Base-by-base conservation (phyloP, 352 stramenopile species). In the Globisporangium abappressorium region DNA sequence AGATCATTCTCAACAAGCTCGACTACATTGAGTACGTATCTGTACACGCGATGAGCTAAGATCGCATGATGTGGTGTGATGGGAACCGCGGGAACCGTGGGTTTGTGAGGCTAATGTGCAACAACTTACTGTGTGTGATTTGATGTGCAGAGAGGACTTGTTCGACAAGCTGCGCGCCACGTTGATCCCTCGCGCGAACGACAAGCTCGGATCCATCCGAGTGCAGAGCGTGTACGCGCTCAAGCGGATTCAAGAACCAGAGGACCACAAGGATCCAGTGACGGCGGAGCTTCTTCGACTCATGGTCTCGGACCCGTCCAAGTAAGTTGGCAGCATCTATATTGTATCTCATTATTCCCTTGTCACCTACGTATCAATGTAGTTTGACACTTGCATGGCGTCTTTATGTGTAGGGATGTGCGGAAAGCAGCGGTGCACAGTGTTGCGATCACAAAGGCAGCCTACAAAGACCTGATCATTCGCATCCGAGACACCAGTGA, bases 401-500 rank as follows among this genome's bases (percentile, higher is more conserved):
- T 18, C 14, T 18, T 28, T 34, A 47, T 15, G 51, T 43, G 20
- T 18, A 92, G 85, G 65, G 84, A 92, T 54, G 85, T 94, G 11
- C 79, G 86, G 5, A 85, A 91, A 62, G 82, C 80, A 1, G 84
- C 84, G 9, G 61, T 91, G 18, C 63, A 77, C 8, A 90, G 76
- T 63, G 65, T 94, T n/a, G 69, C 69, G 3, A 63, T 89, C 41
- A 85, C 70, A 2, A 64, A 73, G n/a, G 62, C 76, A 18, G 68
- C 76, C 24, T 87, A 84, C 57, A 64, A 75, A 11, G 79, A 90
- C 26, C 62, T 94, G 28, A 70, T 92, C 7, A 75, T 91, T n/a
- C 86, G 86, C n/a, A 84, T 90, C n/a, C 84, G 86, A 18, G 86
- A 94, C 57, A 71, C 79, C 5, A 90, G 71, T 62, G 80, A 89